A percentile compares a stretch with the other conserved stretches of the same genome.
These are phyloP conservation scores for Lasiodiplodia citricola DNA, from an alignment of 2,329 filamentous ascomycete species.

Conservation along the genomic window DNA sequence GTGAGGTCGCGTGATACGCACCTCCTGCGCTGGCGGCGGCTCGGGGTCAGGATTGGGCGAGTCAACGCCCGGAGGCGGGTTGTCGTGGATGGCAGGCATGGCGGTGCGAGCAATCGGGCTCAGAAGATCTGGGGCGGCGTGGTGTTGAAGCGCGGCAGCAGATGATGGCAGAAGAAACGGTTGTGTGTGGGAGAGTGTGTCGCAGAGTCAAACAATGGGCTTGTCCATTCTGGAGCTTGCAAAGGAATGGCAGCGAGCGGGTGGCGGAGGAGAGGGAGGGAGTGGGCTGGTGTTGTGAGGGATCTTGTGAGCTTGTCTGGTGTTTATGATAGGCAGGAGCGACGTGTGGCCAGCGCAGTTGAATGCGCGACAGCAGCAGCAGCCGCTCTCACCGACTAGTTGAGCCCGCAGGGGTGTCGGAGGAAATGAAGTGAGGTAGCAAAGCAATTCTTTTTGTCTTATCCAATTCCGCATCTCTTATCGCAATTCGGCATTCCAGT, in stretches of 20 bases:
- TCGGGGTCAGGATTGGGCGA: neutral
- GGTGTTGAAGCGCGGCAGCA: slow-evolving; percentile 7
- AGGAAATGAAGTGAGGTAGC: neutral
- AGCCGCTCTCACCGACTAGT: slow-evolving; percentile 6
- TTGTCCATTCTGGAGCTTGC: slow-evolving; percentile 5
- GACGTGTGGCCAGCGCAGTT: slow-evolving; percentile 14
- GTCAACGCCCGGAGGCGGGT: neutral
- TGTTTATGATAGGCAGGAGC: neutral
- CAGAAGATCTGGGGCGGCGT: neutral
- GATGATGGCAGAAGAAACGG: neutral
- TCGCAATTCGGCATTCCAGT: slow-evolving; percentile 19
- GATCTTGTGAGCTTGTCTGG: neutral
- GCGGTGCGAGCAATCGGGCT: neutral
- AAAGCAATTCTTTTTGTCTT: neutral
- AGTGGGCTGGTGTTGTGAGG: neutral
- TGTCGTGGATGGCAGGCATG: neutral
- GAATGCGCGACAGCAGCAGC: neutral
- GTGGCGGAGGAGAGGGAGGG: neutral
- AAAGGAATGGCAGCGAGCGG: slow-evolving; percentile 16
- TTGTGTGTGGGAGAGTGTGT: neutral
- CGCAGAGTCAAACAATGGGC: slow-evolving; percentile 20
- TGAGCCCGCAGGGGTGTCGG: neutral
- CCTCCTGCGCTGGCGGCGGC: slow-evolving; percentile 5
- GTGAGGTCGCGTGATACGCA: slow-evolving; percentile 12
- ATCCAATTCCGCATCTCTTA: slow-evolving; percentile 15